Evolutionary conservation across 2,329 filamentous ascomycete species (phyloP).

Genomic region (Sarocladiaceae sp.): DNA sequence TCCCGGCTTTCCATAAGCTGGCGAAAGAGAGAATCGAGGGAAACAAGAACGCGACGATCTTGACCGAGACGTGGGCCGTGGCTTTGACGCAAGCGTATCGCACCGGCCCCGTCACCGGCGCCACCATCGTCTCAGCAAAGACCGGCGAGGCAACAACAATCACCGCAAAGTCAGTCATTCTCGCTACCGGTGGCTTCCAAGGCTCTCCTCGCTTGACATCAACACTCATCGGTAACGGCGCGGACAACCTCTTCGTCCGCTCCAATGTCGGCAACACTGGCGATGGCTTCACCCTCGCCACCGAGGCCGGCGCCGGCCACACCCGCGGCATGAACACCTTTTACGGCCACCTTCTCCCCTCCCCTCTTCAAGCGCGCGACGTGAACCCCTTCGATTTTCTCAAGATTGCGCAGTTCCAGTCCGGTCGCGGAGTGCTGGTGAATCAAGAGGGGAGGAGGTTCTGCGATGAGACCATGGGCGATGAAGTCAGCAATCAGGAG

Average conservation of each 20-base stretch:
- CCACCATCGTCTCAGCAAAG: background rate
- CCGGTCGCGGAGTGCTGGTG: background rate
- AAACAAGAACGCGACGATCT: background rate
- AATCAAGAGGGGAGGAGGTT: slow-evolving; percentile 6
- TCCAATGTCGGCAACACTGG: slow-evolving; percentile 2
- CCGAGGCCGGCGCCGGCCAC: background rate
- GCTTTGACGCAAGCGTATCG: background rate
- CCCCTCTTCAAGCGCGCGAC: background rate
- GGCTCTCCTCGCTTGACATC: background rate
- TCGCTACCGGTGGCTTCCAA: slow-evolving; percentile 8
- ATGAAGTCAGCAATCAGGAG: slow-evolving; percentile 8
- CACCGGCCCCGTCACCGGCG: background rate
- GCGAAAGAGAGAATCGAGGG: background rate
- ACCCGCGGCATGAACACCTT: slow-evolving; percentile 2
- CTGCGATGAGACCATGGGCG: slow-evolving; percentile 3
- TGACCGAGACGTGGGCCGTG: background rate
- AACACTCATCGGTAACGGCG: background rate
- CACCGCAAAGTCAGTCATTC: background rate
- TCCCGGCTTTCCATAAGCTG: background rate
- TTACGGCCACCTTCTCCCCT: slow-evolving; percentile 3
- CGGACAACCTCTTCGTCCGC: slow-evolving; percentile 6
- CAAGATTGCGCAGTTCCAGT: background rate
- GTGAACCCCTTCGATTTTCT: background rate
- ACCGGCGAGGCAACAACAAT: background rate
- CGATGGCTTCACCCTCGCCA: slow-evolving; percentile 4